These are phyloP conservation scores for Cardiospermum halicacabum DNA, from an alignment of 345 rosid genomes.

Conservation along the genomic window DNA sequence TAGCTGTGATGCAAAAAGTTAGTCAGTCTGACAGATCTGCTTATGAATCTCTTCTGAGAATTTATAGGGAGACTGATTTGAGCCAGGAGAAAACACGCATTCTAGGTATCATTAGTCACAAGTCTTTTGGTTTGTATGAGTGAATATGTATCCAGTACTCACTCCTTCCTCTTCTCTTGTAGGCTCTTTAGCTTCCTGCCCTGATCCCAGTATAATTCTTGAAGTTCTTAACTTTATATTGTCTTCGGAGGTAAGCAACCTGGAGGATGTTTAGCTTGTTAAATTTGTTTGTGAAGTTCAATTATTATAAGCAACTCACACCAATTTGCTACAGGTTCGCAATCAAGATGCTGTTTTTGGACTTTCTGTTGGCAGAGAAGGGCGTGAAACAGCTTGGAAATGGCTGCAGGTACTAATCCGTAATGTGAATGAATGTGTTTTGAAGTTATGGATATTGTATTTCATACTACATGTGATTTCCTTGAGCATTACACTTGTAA, in stretches of 20 bases:
- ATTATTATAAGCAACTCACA: background rate
- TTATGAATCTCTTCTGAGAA: constrained; percentile 69
- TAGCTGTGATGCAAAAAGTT: constrained; percentile 78
- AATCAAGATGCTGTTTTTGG: constrained; percentile 82
- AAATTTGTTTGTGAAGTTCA: background rate
- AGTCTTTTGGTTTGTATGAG: background rate
- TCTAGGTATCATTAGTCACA: constrained; percentile 41
- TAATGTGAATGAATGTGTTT: background rate
- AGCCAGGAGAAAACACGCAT: constrained; percentile 97
- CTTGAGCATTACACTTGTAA: background rate
- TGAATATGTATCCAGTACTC: constrained; percentile 6
- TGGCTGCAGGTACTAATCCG: constrained; percentile 62
- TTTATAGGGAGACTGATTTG: constrained; percentile 89
- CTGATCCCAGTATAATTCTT: constrained; percentile 50
- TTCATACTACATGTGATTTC: background rate
- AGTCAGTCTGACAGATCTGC: constrained; percentile 55
- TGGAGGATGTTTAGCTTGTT: background rate
- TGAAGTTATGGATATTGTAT: background rate
- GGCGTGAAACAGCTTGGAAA: constrained; percentile 90
- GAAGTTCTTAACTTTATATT: constrained; percentile 72
- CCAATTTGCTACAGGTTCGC: constrained; percentile 53
- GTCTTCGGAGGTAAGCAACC: constrained; percentile 62
- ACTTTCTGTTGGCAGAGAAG: constrained; percentile 67
- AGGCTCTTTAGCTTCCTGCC: constrained; percentile 77
- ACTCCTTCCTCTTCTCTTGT: constrained; percentile 7